Conservation (phyloP, 371 early-diverging fungal genomes). For the Mortierella sp. region DNA sequence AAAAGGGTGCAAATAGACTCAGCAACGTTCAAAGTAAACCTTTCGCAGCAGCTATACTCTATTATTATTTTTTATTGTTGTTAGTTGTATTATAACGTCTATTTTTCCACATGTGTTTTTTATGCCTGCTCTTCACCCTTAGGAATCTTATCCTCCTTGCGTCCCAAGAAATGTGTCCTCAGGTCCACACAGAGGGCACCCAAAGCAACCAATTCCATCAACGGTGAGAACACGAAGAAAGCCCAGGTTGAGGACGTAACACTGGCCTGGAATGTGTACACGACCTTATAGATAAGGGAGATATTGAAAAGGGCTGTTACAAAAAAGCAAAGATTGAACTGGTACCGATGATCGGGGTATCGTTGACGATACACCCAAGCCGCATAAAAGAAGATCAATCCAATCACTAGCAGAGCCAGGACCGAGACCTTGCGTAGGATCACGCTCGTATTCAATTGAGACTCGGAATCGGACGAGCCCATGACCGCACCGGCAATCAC, state of each 20-base stretch:
- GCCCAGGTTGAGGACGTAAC: neutral
- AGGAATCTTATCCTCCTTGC: too few species aligned
- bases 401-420: slow-evolving; percentile 1
- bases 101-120: too few species aligned
- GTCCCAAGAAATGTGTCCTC: slow-evolving; percentile 27
- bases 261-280: slow-evolving; percentile 5
- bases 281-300: slow-evolving; percentile 30
- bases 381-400: slow-evolving; percentile 4
- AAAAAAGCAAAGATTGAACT: slow-evolving; percentile 1
- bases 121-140: too few species aligned
- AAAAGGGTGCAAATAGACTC: too few species aligned
- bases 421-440: slow-evolving; percentile 21
- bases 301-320: slow-evolving; percentile 11
- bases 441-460: neutral
- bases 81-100: too few species aligned
- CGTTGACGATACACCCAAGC: slow-evolving; percentile 12
- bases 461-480: too few species aligned
- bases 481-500: slow-evolving; percentile 22
- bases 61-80: too few species aligned
- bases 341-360: slow-evolving; percentile 7
- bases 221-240: slow-evolving; percentile 21
- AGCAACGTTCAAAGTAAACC: too few species aligned
- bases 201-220: slow-evolving; percentile 22
- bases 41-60: too few species aligned
- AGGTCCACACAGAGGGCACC: slow-evolving; percentile 11